Evolutionary conservation across 2,329 filamentous ascomycete genomes (phyloP), one percentile per base, ranked within the genome.

Genomic region (Polytolypa hystricis): DNA sequence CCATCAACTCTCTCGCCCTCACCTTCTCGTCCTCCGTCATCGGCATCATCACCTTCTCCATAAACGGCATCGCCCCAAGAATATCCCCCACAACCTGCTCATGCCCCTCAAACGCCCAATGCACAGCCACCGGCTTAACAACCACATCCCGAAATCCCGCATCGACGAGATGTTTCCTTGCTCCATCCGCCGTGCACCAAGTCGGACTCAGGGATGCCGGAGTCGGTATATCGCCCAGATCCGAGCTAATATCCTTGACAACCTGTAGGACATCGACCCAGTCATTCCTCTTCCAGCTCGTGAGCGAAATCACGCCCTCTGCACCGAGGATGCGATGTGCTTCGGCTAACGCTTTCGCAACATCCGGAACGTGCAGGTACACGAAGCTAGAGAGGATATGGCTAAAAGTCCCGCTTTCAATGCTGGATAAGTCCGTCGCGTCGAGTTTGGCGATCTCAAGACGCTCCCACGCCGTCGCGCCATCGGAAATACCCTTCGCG

Each of bases 131-230:
- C 25, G 14, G 11, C 5, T 14, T 15, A 18, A 35, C 11, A 5
- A 19, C 14, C 14, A 35, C 23, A 28, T 35, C 33, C 25, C 25
- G 33, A 19, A 35, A 35, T 10, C 33, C 25, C 23, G 33, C 33
- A 18, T 17, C 12, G 7, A 28, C 33, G 7, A 35, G 25, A 20
- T 35, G 33, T 7, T 14, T 17, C 25, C 23, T 35, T 3, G 25
- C 29, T 8, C 25, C 33, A n/a, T n/a, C 25, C 15, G 15, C 25
- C 14, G 27, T 26, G 21, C 16, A 17, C 33, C 33, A 35, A 15
- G 33, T 35, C 16, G 33, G 33, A 4, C 23, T 17, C 10, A 35
- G n/a, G 11, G 25, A 27, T 35, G 27, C 20, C 10, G 20, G 16
- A 14, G 15, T 35, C 11, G 17, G 33, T 10, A 12, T 14, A n/a